Base-by-base conservation (phyloP, 768 basidiomycete species). In the Trametes coccinea region DNA sequence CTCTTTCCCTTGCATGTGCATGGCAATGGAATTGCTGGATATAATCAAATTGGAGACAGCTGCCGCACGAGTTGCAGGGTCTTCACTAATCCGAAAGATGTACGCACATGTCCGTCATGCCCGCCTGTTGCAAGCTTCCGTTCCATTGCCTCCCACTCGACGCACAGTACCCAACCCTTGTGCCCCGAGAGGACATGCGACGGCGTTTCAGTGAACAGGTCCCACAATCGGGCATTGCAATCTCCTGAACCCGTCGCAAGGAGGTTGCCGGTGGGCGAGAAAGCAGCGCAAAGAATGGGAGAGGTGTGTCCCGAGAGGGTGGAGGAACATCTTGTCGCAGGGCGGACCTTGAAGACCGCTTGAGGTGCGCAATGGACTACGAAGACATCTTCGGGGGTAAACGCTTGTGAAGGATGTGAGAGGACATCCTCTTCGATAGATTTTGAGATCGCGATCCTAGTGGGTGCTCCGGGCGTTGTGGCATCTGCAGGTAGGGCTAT, bases 211-310 rank as follows among this genome's bases (percentile, higher is more conserved):
- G 92, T 96, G 69, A 89, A 84, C 51, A 98, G 83, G 74, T 98
- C 90, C 97, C 97, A 98, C 27, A 99, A 76, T 3, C 97, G 85
- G 11, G 90, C 94, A 59, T 89, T 92, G 30, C 91, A 93, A 70
- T 98, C 97, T 1, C 95, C 97, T 0, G 94, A 93, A 2, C 97
- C 97, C 0, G 97, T 99, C 9, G 95, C 96, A 14, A 97, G 88
- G 45, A 91, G 78, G 64, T 84, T 83, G 8, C 97, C 96, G 0
- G 95, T 97, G 0, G 97, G 97, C 5, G 95, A 97, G 73, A 98
- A 97, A 1, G 93, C 87, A 44, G 95, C 94, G 70, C 96, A 98
- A 8, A 98, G 80, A 56, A 98, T 98, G 1, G 96, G 92, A 0
- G 92, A 91, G 7, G 88, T 83, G 70, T 99, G 97, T 9, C 95